Evolutionary conservation across 2,329 filamentous ascomycete species (phyloP), one percentile per base, ranked within the genome.

Genomic region (Phoma sp.): DNA sequence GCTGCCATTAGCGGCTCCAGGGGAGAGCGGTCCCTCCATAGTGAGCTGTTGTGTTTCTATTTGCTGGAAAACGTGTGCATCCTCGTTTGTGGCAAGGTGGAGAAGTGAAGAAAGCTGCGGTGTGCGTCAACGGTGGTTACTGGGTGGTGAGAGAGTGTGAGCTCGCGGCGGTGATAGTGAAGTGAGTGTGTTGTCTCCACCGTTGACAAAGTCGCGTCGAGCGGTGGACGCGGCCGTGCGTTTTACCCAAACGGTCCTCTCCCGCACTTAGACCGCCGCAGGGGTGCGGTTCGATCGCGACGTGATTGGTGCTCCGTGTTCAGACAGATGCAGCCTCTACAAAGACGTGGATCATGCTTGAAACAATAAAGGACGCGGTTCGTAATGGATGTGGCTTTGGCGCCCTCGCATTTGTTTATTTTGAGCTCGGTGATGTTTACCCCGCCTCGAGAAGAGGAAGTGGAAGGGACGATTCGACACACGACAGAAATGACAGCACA

Each of bases 21-120:
- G 72, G 60, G 70, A 65, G 69, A 77, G 64, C 62, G 75, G 76
- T 69, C 71, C 75, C 70, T 77, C 76, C 75, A 77, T 77, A 52
- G 43, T 74, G 58, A 57, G 56, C 52, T 67, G 70, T 62, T 67
- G 57, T 56, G 60, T 59, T 47, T 58, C 36, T 65, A 61, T 61
- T 45, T 63, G 57, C 54, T 53, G 39, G 63, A 49, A 67, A 63
- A 71, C 73, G 75, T 75, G 67, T 69, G 69, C 64, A 63, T 61
- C 60, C 62, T 59, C 57, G 63, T 61, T 65, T 54, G 56, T 49
- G 27, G 50, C 54, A 57, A 58, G 37, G 47, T 31, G 43, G 54
- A 37, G 47, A 32, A 51, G 40, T 37, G 51, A 53, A 31, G 44
- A 15, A 39, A 36, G 35, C 15, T 41, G 2, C 21, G 7, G 3